Evolutionary conservation across 2,329 filamentous ascomycete species (phyloP), one percentile per base, ranked within the genome.

Genomic region (Nemania sp.): DNA sequence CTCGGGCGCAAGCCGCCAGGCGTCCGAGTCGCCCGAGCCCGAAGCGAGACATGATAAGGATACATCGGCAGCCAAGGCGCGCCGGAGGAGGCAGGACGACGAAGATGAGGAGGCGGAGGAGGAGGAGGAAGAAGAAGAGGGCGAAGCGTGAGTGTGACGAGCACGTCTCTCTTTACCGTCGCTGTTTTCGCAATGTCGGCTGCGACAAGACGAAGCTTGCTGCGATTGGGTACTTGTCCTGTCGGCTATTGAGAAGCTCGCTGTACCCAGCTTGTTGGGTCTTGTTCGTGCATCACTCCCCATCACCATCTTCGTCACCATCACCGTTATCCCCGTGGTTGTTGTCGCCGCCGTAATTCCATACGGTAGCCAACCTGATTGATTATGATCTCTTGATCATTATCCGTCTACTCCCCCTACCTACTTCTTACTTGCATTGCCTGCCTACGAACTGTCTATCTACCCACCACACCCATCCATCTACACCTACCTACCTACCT

Each of bases 61-160:
- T 60, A 57, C 74, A 1, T 52, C 73, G 12, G 72, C 76, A 25
- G 82, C 81, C 67, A 83, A 83, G 75, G 57, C 80, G 61, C 77
- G 78, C 69, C 78, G 81, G 64, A 80, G 82, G 70, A 78, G 79
- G 65, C 82, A 81, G 67, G 80, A 85, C 68, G 86, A 90, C 43
- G 86, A 43, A 12, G 39, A 29, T 7, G 52, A 54, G 11, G 52
- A 54, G 15, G 52, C 45, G 21, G 54, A 86, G 57, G 89, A 91
- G 69, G 91, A 96, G 73, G 90, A 90, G 73, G 90, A 90, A n/a
- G n/a, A n/a, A n/a, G n/a, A n/a, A n/a, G n/a, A n/a, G 74, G 89
- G 91, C 67, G 91, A 96, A 80, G 85, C 89, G 91, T 94, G 84
- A 87, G 90, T 63, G 3, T 12, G 53, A 3, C 11, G 13, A 21